Conservation (phyloP, 139 green algal genomes). For the Microglena sp. region DNA sequence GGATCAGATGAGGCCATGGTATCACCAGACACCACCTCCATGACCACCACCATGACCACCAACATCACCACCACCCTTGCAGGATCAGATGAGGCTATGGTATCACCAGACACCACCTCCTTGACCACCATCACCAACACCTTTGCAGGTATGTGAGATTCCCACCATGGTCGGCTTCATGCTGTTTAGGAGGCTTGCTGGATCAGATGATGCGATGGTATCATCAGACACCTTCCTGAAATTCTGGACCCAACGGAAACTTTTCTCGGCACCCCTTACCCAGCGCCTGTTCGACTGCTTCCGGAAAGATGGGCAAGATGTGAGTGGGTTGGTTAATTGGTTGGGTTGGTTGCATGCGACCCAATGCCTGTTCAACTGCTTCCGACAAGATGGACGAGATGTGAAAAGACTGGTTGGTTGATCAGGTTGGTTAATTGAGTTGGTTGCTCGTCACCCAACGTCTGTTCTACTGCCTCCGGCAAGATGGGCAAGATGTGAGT, state of each 20-base stretch:
- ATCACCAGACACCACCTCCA: too few relatives aligned
- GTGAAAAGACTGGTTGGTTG: slow-evolving; percentile 23
- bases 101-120: too few relatives aligned
- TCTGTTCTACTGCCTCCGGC: slow-evolving; percentile 41
- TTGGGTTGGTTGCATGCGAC: too few relatives aligned
- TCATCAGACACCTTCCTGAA: slow-evolving; percentile 24
- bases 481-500: slow-evolving; percentile 32
- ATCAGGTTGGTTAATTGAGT: too few relatives aligned
- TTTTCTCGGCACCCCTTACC: slow-evolving; percentile 18
- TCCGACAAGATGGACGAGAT: slow-evolving; percentile 33
- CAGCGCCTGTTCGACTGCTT: slow-evolving; percentile 42
- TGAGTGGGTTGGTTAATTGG: slow-evolving; percentile 24
- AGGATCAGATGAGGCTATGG: too few relatives aligned
- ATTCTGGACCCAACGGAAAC: slow-evolving; percentile 27
- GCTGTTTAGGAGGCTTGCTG: slow-evolving; percentile 61
- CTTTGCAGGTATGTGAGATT: slow-evolving; percentile 72
- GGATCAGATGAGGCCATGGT: too few relatives aligned
- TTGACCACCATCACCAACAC: too few relatives aligned
- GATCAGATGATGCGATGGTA: slow-evolving; percentile 12
- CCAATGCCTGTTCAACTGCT: slow-evolving; percentile 35
- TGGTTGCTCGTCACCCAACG: slow-evolving; percentile 17
- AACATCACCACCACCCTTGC: too few relatives aligned
- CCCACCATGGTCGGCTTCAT: slow-evolving; percentile 70
- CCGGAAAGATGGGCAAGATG: slow-evolving; percentile 28
- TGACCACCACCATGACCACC: too few relatives aligned